Conservation (phyloP, 1,284 basidiomycete genomes). For the Tremellales sp. region DNA sequence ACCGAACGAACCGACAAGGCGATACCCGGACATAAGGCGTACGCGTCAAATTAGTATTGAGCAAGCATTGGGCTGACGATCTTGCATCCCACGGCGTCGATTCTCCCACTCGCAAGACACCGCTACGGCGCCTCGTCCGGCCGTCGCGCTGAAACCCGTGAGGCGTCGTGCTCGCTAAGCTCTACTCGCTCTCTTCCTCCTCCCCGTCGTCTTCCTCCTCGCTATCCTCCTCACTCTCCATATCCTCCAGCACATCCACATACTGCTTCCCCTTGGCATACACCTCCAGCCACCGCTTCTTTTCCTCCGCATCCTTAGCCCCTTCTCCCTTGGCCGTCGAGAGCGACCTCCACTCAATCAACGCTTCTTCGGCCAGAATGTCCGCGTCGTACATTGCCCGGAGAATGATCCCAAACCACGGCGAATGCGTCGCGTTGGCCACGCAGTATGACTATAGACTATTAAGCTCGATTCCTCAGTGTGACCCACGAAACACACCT, state of each 20-base stretch:
- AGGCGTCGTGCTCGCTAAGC: too few relatives aligned
- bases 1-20: too few relatives aligned
- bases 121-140: too few relatives aligned
- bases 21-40: too few relatives aligned
- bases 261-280: slow-evolving; percentile 42
- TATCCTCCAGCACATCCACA: slow-evolving; percentile 44
- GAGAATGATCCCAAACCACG: slow-evolving; percentile 45
- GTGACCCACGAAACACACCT: slow-evolving; percentile 14
- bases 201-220: slow-evolving; percentile 36
- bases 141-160: too few relatives aligned
- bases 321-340: slow-evolving; percentile 39
- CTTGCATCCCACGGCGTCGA: too few relatives aligned
- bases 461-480: neutral
- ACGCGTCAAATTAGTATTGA: too few relatives aligned
- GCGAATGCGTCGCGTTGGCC: slow-evolving; percentile 19
- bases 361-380: slow-evolving; percentile 42
- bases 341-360: slow-evolving; percentile 47
- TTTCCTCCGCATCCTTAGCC: slow-evolving; percentile 32
- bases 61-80: too few relatives aligned
- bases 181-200: slow-evolving; percentile 20
- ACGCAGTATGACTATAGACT: slow-evolving; percentile 27
- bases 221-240: slow-evolving; percentile 44
- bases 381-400: slow-evolving; percentile 48
- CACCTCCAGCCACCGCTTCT: slow-evolving; percentile 30
- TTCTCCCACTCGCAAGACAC: too few relatives aligned